phyloP scores from a whole-genome alignment of 1,284 basidiomycete species.

The Amylostereum areolatum region DNA sequence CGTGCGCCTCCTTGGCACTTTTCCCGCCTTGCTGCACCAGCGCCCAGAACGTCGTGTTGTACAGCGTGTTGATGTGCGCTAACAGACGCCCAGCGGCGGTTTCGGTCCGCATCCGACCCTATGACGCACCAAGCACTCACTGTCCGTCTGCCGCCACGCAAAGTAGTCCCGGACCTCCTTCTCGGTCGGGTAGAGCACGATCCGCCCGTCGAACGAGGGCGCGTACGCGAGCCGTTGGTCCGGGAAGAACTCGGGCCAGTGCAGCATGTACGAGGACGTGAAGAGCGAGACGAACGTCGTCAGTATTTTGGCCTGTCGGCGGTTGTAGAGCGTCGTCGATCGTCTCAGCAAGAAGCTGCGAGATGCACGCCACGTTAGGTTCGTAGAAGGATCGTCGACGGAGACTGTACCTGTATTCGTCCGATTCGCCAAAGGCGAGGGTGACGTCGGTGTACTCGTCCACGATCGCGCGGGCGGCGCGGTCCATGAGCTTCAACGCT shows the following conservation, averaged over 20 bases:
- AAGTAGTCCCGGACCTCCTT: conserved; percentile 88
- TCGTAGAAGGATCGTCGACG: background rate
- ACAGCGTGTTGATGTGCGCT: conserved; percentile 98
- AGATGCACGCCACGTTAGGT: background rate
- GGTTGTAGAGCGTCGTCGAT: conserved; percentile 74
- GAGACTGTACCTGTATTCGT: conserved; percentile 82
- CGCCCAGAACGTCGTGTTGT: conserved; percentile 97
- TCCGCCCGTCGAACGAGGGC: conserved; percentile 89
- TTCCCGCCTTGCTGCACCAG: conserved; percentile 77
- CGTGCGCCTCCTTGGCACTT: conserved; percentile 79
- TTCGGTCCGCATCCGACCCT: background rate
- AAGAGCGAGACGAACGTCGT: conserved; percentile 88
- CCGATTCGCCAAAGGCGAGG: conserved; percentile 92
- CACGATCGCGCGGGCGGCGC: conserved; percentile 82
- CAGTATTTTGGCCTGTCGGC: conserved; percentile 86
- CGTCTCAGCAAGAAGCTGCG: conserved; percentile 81
- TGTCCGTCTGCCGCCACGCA: conserved; percentile 92
- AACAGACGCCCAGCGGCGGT: conserved; percentile 4
- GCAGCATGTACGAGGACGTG: conserved; percentile 87
- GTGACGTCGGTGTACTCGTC: conserved; percentile 76
- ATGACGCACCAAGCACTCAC: too few species aligned
- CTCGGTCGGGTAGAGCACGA: conserved; percentile 78
- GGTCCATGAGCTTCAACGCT: conserved; percentile 90
- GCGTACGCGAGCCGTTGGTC: conserved; percentile 67
- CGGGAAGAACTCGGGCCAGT: conserved; percentile 81